phyloP scores from a whole-genome alignment of 2,329 filamentous ascomycete species.

The Diaporthe amygdali region DNA sequence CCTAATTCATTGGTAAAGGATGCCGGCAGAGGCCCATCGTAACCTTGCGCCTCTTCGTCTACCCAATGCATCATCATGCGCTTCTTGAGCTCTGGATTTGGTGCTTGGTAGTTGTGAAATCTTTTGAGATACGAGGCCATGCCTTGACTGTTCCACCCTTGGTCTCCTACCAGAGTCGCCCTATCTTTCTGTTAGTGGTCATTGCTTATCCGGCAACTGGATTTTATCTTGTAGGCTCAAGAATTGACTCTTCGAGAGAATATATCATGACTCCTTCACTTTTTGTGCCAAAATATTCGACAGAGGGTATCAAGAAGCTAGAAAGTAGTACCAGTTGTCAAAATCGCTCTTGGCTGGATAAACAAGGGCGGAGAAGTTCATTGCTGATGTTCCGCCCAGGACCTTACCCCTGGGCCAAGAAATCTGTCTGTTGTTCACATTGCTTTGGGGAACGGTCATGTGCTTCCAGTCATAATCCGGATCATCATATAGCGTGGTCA shows the following conservation, averaged over 20 bases:
- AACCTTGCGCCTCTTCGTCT: neutral
- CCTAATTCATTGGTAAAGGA: neutral
- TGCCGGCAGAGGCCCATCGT: neutral
- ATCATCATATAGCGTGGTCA: neutral
- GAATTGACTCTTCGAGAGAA: too few relatives aligned
- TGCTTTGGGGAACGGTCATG: neutral
- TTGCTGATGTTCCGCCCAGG: neutral
- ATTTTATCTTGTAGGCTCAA: too few relatives aligned
- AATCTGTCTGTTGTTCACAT: neutral
- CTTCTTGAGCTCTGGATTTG: neutral
- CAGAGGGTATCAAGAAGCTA: too few relatives aligned
- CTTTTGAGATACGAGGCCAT: slow-evolving; percentile 40
- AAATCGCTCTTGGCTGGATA: neutral
- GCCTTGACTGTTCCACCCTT: slow-evolving; percentile 31
- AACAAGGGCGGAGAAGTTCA: neutral
- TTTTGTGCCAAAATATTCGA: too few relatives aligned
- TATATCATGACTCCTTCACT: too few relatives aligned
- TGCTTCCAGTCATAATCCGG: neutral
- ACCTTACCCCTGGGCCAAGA: neutral
- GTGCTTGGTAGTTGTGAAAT: slow-evolving; percentile 25
- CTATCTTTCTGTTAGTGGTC: neutral
- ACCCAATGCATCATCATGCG: slow-evolving; percentile 2
- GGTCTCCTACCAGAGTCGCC: slow-evolving; percentile 34
- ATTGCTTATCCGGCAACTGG: too few relatives aligned
- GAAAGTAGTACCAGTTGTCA: neutral